Conservation (phyloP, 805 yeast genomes). For the Ogataea salicorniae region DNA sequence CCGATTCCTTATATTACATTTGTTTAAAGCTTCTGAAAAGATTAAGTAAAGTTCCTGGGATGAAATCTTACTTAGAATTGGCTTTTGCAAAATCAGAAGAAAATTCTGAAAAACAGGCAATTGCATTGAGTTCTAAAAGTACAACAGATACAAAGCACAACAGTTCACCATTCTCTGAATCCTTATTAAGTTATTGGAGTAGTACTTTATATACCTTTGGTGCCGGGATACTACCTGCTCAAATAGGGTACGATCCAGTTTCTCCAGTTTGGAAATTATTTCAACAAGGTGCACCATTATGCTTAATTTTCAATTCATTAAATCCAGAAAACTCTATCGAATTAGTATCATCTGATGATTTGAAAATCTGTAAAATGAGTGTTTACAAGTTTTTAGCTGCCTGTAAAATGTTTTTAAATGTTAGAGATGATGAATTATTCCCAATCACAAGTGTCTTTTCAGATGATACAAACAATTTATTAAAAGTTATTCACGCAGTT, state of each 20-base stretch:
- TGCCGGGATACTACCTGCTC: constrained; percentile 73
- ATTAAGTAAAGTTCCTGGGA: constrained; percentile 55
- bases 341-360: constrained; percentile 69
- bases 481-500: constrained; percentile 72
- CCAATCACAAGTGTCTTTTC: constrained; percentile 87
- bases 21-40: constrained; percentile 52
- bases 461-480: constrained; percentile 70
- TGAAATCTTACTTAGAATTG: constrained; percentile 59
- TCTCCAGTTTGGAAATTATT: constrained; percentile 84
- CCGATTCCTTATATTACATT: constrained; percentile 67
- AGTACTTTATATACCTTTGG: constrained; percentile 56
- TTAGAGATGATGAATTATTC: constrained; percentile 78
- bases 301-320: constrained; percentile 74
- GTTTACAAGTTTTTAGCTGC: constrained; percentile 87
- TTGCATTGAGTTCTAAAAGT: constrained; percentile 18
- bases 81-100: constrained; percentile 66
- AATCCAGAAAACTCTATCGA: constrained; percentile 46
- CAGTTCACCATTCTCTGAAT: constrained; percentile 10
- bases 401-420: constrained; percentile 68
- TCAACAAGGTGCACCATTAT: constrained; percentile 89
- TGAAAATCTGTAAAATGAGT: constrained; percentile 79
- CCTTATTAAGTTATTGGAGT: constrained; percentile 23
- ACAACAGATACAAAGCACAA: background rate
- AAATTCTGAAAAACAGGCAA: constrained; percentile 67
- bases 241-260: constrained; percentile 80